Base-by-base conservation (phyloP, 2,329 filamentous ascomycete species). In the Hymenoscyphus fructigenus region DNA sequence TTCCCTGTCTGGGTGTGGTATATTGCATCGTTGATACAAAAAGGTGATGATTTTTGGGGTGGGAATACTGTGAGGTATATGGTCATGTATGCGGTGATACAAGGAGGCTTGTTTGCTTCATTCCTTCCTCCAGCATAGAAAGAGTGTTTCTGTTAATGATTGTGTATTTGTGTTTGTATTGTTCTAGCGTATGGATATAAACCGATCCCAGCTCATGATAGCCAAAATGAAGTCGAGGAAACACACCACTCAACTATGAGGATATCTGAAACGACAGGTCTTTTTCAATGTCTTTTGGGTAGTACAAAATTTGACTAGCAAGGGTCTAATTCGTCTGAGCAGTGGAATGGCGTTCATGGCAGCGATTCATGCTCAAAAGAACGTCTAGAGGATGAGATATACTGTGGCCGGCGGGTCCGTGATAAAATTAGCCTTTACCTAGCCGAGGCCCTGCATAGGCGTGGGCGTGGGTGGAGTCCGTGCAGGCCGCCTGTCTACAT, bases 1-100 rank as follows among this genome's bases (percentile, higher is more conserved):
- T 97, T 94, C 76, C 91, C 93, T 1, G 78, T 95, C 20, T 97
- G 93, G 92, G 95, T 97, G 75, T 89, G 91, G 82, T 92, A 90
- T 82, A 76, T 96, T 47, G 91, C 91, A n/a, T 36, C 44, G 14
- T 62, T 62, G 55, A 47, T 64, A 32, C 56, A 60, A 58, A 60
- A 65, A 56, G 56, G 53, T 57, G 67, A 68, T 26, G 38, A 12
- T 12, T 23, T 50, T 34, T 47, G 59, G 34, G 60, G 60, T 20
- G 59, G 62, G 23, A 62, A 50, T 10, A 23, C 70, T 62, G 67
- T 74, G n/a, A 72, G 65, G 50, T 91, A 87, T 70, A 91, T 94
- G 82, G 81, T 93, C 62, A 84, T 93, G 78, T 99, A 99, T 79
- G 91, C 87, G 2, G 76, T 91, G 38, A 84, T 97, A 55, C 95